phyloP scores from a whole-genome alignment of 805 yeast species.

The Zygoascus bituminiphila region DNA sequence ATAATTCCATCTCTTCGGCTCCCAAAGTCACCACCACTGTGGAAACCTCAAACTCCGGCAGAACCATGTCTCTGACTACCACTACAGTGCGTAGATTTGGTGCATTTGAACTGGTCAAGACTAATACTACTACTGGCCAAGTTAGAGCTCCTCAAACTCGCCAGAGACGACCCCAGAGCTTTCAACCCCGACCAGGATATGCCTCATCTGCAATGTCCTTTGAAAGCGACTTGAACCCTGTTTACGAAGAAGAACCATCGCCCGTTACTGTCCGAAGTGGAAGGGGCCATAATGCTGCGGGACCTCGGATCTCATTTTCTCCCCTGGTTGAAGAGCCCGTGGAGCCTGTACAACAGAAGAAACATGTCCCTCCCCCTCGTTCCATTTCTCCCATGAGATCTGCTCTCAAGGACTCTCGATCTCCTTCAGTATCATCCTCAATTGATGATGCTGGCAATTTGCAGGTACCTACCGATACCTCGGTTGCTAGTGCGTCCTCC shows the following conservation, averaged over 20 bases:
- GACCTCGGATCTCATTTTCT: neutral
- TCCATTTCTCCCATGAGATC: slow-evolving; percentile 28
- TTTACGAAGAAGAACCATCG: slow-evolving; percentile 16
- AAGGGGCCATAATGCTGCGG: neutral
- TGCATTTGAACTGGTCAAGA: slow-evolving; percentile 28
- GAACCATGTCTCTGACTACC: slow-evolving; percentile 31
- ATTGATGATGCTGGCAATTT: neutral
- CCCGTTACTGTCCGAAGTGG: neutral
- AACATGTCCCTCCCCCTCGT: slow-evolving; percentile 21
- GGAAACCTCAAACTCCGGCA: slow-evolving; percentile 20
- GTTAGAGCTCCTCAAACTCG: slow-evolving; percentile 6
- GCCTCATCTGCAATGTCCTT: slow-evolving; percentile 20
- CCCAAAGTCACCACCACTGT: neutral
- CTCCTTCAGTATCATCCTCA: slow-evolving; percentile 12
- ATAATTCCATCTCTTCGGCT: slow-evolving; percentile 1
- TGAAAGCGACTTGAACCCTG: slow-evolving; percentile 22
- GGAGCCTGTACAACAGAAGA: slow-evolving; percentile 5
- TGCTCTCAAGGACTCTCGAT: slow-evolving; percentile 22
- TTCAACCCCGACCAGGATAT: slow-evolving; percentile 10
- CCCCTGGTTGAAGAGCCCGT: neutral
- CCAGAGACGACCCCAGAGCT: neutral
- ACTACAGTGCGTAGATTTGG: slow-evolving; percentile 31
- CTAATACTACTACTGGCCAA: slow-evolving; percentile 20
- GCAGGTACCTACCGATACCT: neutral
- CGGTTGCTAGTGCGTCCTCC: slow-evolving; percentile 3